Evolutionary conservation across 1,284 basidiomycete species (phyloP).

Genomic region (Pterulicium gracile): DNA sequence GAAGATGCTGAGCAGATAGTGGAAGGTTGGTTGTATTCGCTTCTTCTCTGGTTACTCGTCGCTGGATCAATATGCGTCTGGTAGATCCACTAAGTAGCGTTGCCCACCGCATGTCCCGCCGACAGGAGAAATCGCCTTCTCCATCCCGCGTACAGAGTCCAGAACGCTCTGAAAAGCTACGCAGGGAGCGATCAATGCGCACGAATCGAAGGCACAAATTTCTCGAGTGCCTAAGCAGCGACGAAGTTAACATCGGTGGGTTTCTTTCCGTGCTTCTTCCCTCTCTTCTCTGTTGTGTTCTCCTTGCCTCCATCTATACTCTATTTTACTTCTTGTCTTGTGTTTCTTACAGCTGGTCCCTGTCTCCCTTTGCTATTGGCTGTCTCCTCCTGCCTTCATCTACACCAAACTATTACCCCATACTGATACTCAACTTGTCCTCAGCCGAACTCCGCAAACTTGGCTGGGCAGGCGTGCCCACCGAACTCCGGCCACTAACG

Average conservation of each 20-base stretch:
- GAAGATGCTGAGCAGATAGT: conserved; percentile 65
- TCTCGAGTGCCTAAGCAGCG: conserved; percentile 54
- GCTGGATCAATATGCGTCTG: conserved; percentile 13
- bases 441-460: conserved; percentile 77
- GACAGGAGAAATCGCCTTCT: conserved; percentile 22
- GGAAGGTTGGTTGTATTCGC: conserved; percentile 37
- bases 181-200: conserved; percentile 65
- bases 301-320: conserved; percentile 13
- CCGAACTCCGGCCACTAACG: conserved; percentile 79
- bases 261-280: no score
- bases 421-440: conserved; percentile 6
- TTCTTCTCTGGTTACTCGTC: conserved; percentile 13
- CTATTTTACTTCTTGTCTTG: conserved; percentile 16
- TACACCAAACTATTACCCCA: no score
- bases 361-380: no score
- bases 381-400: conserved; percentile 16
- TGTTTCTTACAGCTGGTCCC: no score
- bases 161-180: conserved; percentile 36
- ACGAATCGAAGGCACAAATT: conserved; percentile 67
- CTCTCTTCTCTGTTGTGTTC: no score
- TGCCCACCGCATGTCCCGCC: conserved; percentile 27
- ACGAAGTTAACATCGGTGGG: conserved; percentile 74
- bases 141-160: conserved; percentile 16
- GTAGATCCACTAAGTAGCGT: conserved; percentile 51
- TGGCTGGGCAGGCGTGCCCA: conserved; percentile 93